Evolutionary conservation across 2,329 filamentous ascomycete species (phyloP), one percentile per base, ranked within the genome.

Genomic region (Stachybotrys elegans): DNA sequence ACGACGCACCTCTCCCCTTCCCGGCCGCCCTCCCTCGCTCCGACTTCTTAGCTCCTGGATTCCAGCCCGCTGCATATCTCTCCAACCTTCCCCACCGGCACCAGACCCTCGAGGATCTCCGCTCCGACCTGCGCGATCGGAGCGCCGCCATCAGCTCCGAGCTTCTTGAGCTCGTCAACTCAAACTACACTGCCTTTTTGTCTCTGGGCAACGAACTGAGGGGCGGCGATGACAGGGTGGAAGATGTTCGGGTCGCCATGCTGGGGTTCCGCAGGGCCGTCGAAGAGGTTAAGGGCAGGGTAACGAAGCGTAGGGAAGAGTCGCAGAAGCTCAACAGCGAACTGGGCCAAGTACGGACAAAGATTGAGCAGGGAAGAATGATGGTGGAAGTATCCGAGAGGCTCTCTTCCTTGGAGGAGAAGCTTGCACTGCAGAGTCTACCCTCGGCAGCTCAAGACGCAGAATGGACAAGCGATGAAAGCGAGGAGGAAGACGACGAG

Each of bases 61-160:
- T 98, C 65, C 81, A 88, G 49, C 84, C 94, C 1, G 79, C 87
- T 2, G 71, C 72, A 3, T 98, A 96, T 63, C 84, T 98, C 38
- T 90, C 66, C 7, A 84, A 86, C 2, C 76, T 95, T 2, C 81
- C 83, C 17, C 83, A 93, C 60, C 86, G 93, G 2, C 93, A 98
- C 64, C 93, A 98, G 65, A 96, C 92, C 1, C 86, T 98, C 39
- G 91, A 95, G 61, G 93, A 98, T 63, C 74, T 98, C 23, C 88
- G 92, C 27, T 71, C 84, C 5, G 94, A 98, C 58, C 75, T 98
- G 14, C 84, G 91, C 36, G 81, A 90, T 46, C 78, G 94, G 42
- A 88, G 84, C 53, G 80, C 87, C 54, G 77, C 84, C 17, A 83
- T 98, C 48, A 87, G 84, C 57, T 81, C 85, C 50, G 93, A 98